These are phyloP conservation scores for Raddia distichophylla DNA, from an alignment of 176 grass and related monocot species.

Conservation along the genomic window DNA sequence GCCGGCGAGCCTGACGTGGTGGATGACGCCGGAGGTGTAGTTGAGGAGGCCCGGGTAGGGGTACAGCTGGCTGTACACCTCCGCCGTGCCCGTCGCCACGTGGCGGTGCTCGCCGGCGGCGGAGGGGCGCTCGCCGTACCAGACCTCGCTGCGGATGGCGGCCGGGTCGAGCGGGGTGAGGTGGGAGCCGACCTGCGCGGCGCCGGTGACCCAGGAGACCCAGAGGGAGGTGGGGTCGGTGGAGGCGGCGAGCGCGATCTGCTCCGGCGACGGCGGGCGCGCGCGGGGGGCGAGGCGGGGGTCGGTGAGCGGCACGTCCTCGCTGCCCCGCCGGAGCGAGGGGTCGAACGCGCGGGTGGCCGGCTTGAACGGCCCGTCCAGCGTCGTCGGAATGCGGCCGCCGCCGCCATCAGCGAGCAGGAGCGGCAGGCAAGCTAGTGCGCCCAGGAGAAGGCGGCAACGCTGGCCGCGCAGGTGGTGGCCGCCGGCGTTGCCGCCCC, in stretches of 20 bases:
- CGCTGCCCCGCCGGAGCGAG: conserved; percentile 72
- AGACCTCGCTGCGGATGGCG: conserved; percentile 63
- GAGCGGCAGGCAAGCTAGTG: conserved; percentile 14
- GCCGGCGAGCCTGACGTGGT: conserved; percentile 73
- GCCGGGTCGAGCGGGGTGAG: conserved; percentile 61
- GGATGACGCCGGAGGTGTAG: conserved; percentile 81
- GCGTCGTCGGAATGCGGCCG: conserved; percentile 64
- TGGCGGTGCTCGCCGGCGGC: conserved; percentile 30
- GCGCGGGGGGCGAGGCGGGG: conserved; percentile 54
- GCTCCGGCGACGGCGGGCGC: conserved; percentile 66
- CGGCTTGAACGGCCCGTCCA: conserved; percentile 76
- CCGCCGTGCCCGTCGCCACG: conserved; percentile 51
- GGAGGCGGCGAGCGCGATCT: conserved; percentile 78
- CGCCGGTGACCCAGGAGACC: conserved; percentile 87
- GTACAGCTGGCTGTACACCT: conserved; percentile 93
- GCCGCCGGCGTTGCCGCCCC: background rate
- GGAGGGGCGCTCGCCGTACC: conserved; percentile 52
- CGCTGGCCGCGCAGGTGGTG: conserved; percentile 10
- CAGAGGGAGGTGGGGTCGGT: conserved; percentile 58
- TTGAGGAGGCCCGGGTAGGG: conserved; percentile 79
- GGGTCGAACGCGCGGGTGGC: conserved; percentile 63
- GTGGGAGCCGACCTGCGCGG: background rate
- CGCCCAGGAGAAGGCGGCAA: background rate
- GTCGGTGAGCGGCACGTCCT: conserved; percentile 67
- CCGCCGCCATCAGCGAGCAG: background rate